Evolutionary conservation across 2,329 filamentous ascomycete species (phyloP), one percentile per base, ranked within the genome.

Genomic region (Fulvia fulva): DNA sequence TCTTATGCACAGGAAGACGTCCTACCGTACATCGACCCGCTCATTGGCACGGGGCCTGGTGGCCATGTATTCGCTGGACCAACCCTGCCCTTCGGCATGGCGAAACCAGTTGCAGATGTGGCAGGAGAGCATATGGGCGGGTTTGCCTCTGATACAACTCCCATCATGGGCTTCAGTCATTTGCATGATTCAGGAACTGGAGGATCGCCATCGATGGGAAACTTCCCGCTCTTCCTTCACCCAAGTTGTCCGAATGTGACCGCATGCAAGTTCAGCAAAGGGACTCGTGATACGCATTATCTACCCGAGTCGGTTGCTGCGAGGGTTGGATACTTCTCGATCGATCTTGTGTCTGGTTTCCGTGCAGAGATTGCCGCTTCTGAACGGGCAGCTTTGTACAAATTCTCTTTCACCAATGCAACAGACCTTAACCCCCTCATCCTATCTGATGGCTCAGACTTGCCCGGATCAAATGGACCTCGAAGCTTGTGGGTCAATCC

Each of bases 191-290:
- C 74, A 47, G 79, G 79, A 14, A 80, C 78, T 22, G 79, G 67
- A 46, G 63, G 63, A n/a, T 51, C 69, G 76, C 83, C 87, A 0
- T 89, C 85, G 1, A 74, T 90, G 23, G 88, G 87, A 14, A 89
- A 89, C 67, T 90, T 90, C 54, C 85, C 88, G 0, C 76, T 90
- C 1, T 90, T 90, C 61, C 79, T 87, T 0, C 87, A 88, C 60
- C 74, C 81, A 3, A 76, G 77, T 30, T 90, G 87, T 62, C 77
- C 80, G 0, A 78, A 75, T 14, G 81, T 87, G 58, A 60, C 56
- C 14, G 63, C 50, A 14, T 65, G 63, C 34, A 30, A 57, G 12
- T 51, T 90, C 54, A 77, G 87, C 63, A 76, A 76, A 73, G 74
- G 45, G 85, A 79, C 63, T 73, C 78, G 19, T 78, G 80, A 26